Evolutionary conservation across 1,284 basidiomycete genomes (phyloP), one percentile per base, ranked within the genome.

Genomic region (Fomitiporia mediterranea): DNA sequence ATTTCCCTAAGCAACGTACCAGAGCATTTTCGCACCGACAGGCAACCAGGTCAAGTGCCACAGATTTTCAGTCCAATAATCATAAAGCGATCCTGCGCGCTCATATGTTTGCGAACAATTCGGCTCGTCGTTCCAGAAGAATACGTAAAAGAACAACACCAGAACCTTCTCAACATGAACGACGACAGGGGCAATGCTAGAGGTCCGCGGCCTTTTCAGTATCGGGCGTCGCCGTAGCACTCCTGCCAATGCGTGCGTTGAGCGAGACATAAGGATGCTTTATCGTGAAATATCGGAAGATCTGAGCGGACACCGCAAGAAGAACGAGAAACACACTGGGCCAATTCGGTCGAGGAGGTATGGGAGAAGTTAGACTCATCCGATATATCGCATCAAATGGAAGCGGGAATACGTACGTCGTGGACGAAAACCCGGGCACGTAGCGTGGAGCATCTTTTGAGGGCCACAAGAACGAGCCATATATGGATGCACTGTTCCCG

Each of bases 401-500:
- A n/a, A 49, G 3, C 35, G 19, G 35, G 2, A 19, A 13, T 3
- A 49, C 61, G 27, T 49, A 65, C 64, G 60, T 64, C 37, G 67
- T 69, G 9, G 70, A 70, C 8, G 70, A 64, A 62, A 74, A 75
- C 2, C 74, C 74, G 35, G 70, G 72, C 38, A 71, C 68, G 61
- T 73, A 75, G 34, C 72, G 63, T 0, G 74, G 73, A 15, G 67
- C 68, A 44, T 72, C 70, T 13, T 59, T 67, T 5, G 63, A 53
- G 9, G 74, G 74, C 74, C 74, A 75, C 9, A 76, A 67, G 69
- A 76, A 75, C 25, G 71, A 69, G 49, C 74, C 74, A 60, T 75
- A 75, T 63, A 75, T 74, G 5, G 70, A 63, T 2, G 70, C 69
- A 21, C 62, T 62, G 61, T 69, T 70, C 1, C 68, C 70, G 19